Evolutionary conservation across 495 filamentous ascomycete genomes (phyloP).

Genomic region (Talaromyces ruber): DNA sequence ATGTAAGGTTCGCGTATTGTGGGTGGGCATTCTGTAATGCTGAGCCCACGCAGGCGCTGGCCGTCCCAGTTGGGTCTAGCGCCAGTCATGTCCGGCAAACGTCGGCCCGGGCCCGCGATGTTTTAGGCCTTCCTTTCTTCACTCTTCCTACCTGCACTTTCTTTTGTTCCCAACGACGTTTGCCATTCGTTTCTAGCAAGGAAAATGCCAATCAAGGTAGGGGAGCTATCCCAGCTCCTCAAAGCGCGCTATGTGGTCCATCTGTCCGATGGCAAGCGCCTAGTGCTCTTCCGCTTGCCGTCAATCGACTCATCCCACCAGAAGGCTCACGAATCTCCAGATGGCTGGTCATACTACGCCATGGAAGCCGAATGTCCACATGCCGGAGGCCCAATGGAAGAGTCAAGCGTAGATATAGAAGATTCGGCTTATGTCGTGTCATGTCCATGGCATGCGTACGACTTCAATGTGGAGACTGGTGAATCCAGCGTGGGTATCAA

Average conservation of each 20-base stretch:
- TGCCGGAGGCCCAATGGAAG: constrained; percentile 42
- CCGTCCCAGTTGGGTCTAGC: background rate
- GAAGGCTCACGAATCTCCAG: constrained; percentile 22
- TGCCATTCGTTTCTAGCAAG: background rate
- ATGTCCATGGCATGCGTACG: constrained; percentile 49
- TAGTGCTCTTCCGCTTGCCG: constrained; percentile 42
- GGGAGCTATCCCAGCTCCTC: constrained; percentile 24
- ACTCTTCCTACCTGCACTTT: background rate
- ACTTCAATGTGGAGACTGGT: constrained; percentile 48
- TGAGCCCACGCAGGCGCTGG: background rate
- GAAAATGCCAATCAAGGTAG: constrained; percentile 26
- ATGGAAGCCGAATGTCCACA: constrained; percentile 49
- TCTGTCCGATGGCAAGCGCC: constrained; percentile 39
- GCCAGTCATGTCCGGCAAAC: background rate
- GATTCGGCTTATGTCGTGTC: constrained; percentile 46
- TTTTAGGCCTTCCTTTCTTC: background rate
- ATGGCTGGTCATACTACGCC: constrained; percentile 44
- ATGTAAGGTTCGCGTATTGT: background rate
- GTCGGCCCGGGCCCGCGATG: background rate
- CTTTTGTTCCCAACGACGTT: background rate
- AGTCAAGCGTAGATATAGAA: constrained; percentile 43
- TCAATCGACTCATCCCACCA: constrained; percentile 25
- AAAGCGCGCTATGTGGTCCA: constrained; percentile 40
- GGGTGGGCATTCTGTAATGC: background rate
- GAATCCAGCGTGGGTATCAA: constrained; percentile 46